phyloP scores from a whole-genome alignment of 495 filamentous ascomycete species.

The Aspergillus steynii region DNA sequence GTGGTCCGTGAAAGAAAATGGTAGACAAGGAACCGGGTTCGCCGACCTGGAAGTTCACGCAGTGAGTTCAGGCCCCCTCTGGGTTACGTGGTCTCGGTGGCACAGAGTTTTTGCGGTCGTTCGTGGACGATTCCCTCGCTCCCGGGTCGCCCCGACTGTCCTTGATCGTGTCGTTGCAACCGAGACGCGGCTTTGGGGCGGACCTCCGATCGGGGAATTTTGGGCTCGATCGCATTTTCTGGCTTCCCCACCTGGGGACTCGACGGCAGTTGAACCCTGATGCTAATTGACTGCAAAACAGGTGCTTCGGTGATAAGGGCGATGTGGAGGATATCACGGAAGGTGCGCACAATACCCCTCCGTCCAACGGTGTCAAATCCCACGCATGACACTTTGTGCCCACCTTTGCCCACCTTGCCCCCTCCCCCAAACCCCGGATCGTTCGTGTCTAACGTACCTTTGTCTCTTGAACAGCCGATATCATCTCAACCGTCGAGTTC shows the following conservation, averaged over 20 bases:
- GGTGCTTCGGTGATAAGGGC: conserved; percentile 99
- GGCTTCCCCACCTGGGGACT: no score
- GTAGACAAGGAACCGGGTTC: conserved; percentile 91
- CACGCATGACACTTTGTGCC: background rate
- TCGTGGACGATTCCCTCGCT: background rate
- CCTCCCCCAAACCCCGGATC: background rate
- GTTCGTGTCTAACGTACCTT: conserved; percentile 7
- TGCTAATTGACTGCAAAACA: conserved; percentile 34
- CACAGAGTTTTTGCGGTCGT: background rate
- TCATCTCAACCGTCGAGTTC: conserved; percentile 99
- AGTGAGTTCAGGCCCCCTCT: conserved; percentile 66
- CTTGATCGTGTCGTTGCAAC: background rate
- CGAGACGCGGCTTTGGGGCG: background rate
- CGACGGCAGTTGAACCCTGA: background rate
- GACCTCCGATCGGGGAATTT: background rate
- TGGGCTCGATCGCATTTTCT: background rate
- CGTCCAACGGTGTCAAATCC: background rate
- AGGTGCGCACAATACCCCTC: conserved; percentile 58
- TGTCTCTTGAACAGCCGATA: conserved; percentile 69
- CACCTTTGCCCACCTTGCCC: no score
- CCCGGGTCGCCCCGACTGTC: no score
- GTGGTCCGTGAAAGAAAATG: conserved; percentile 66
- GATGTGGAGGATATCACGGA: conserved; percentile 99
- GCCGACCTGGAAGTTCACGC: conserved; percentile 99
- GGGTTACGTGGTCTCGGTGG: conserved; percentile 10